These are phyloP conservation scores for Macrotyloma uniflorum DNA, from an alignment of 306 rosid species.

Conservation along the genomic window DNA sequence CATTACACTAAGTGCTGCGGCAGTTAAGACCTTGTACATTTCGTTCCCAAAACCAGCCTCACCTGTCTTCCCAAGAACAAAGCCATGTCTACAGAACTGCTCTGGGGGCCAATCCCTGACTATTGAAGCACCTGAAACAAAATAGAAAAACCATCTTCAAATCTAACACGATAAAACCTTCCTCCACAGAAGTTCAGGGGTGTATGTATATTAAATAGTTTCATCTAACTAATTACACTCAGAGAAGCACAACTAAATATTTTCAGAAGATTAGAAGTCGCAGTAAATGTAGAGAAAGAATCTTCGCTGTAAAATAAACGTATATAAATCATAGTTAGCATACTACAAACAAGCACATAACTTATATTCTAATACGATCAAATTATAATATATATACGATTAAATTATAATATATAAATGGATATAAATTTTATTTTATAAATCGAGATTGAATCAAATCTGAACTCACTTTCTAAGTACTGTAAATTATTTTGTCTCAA, in stretches of 20 bases:
- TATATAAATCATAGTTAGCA: neutral
- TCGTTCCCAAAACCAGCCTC: slow-evolving; percentile 99
- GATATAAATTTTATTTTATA: too few relatives aligned
- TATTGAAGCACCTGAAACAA: slow-evolving; percentile 81
- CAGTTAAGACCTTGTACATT: slow-evolving; percentile 93
- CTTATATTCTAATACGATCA: neutral
- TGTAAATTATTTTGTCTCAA: neutral
- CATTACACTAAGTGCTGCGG: slow-evolving; percentile 85
- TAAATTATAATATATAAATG: too few relatives aligned
- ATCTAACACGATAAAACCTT: slow-evolving; percentile 16
- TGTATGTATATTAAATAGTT: neutral
- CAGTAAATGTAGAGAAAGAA: neutral
- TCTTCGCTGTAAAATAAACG: neutral
- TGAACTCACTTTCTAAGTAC: too few relatives aligned
- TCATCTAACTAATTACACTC: neutral
- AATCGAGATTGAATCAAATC: too few relatives aligned
- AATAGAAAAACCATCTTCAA: slow-evolving; percentile 4
- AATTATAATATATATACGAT: too few relatives aligned
- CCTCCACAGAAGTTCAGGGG: slow-evolving; percentile 14
- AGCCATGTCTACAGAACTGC: slow-evolving; percentile 85
- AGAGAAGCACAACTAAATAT: neutral
- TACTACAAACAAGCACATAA: neutral
- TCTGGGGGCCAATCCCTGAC: slow-evolving; percentile 69
- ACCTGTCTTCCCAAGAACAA: slow-evolving; percentile 84
- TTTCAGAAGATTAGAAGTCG: neutral